Evolutionary conservation across 1,284 basidiomycete species (phyloP), one percentile per base, ranked within the genome.

Genomic region (Ustilago vetiveriae): DNA sequence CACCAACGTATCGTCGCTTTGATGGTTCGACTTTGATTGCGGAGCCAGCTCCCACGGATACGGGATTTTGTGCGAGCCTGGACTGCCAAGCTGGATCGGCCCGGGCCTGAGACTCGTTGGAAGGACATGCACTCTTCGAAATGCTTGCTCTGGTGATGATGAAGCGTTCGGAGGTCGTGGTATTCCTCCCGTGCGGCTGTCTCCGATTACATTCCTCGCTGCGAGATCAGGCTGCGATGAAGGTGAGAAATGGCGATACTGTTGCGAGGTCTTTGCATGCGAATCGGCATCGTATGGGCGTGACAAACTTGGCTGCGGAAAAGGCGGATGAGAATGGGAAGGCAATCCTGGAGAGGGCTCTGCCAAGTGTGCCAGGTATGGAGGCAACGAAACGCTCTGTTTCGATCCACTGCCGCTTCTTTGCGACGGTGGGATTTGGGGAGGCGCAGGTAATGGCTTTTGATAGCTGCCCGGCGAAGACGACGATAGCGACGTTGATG

Each of bases 1-100:
- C n/a, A 6, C 14, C 3, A 19, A 11, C 16, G 6, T 22, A 10
- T 5, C 32, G 4, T 16, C 14, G 11, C 17, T 11, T 6, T 7
- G 13, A 14, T 13, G 6, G 3, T 2, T 17, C 2, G 39, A 9
- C 32, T 23, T 52, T 19, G 21, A 6, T 23, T 57, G 57, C 16
- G 57, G 64, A 7, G 55, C 64, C 1, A 67, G 57, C 38, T 67
- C 57, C 64, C 64, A 60, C 0, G 52, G 53, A 14, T 53, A 67
- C 1, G 57, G n/a, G 1, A 16, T 16, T 30, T 38, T 60, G 11
- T 16, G 6, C 2, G 38, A 17, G 2, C 37, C 29, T 0, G 44
- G 21, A 13, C 8, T 17, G 2, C 14, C 23, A 10, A 53, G 23
- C 2, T n/a, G 47, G n/a, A 55, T 33, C 5, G 44, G 8, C 3